These are phyloP conservation scores for Alternaria triticina DNA, from an alignment of 2,329 filamentous ascomycete species.

Conservation along the genomic window DNA sequence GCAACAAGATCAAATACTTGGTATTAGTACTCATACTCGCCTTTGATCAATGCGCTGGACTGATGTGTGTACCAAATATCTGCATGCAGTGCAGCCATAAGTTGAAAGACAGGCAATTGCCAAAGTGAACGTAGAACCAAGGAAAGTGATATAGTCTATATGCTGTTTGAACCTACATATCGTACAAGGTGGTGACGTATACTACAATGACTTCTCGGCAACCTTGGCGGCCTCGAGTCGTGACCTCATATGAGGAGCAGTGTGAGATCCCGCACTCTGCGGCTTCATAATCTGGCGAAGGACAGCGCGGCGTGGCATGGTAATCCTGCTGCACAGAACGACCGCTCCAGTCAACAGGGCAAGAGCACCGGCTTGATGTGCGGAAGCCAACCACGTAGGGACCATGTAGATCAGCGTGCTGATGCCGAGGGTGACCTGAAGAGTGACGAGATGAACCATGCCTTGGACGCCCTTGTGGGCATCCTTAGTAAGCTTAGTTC, in stretches of 20 bases:
- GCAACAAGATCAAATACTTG: background rate
- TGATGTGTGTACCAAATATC: background rate
- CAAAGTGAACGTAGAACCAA: background rate
- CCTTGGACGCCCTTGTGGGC: slow-evolving; percentile 78
- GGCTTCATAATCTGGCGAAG: slow-evolving; percentile 39
- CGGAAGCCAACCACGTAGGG: slow-evolving; percentile 82
- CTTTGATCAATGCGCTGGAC: background rate
- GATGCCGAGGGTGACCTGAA: slow-evolving; percentile 89
- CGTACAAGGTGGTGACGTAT: slow-evolving; percentile 1
- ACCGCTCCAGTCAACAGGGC: slow-evolving; percentile 83
- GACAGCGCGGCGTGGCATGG: slow-evolving; percentile 42
- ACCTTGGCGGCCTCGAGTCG: slow-evolving; percentile 27
- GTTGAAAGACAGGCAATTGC: background rate
- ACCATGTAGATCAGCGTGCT: slow-evolving; percentile 93
- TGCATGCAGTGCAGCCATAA: background rate
- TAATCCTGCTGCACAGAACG: slow-evolving; percentile 70
- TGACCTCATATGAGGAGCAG: slow-evolving; percentile 27
- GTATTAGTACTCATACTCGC: background rate
- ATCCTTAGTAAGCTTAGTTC: slow-evolving; percentile 60
- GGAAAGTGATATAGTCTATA: background rate
- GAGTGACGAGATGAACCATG: slow-evolving; percentile 78
- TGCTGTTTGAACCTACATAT: slow-evolving; percentile 6
- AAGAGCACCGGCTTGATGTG: slow-evolving; percentile 90
- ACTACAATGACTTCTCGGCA: slow-evolving; percentile 21
- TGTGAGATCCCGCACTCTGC: slow-evolving; percentile 16